Percentiles rank a stretch among this genome's conserved stretches.
Evolutionary conservation across 805 yeast species (phyloP).

Genomic region (Saccharomyces jurei): DNA sequence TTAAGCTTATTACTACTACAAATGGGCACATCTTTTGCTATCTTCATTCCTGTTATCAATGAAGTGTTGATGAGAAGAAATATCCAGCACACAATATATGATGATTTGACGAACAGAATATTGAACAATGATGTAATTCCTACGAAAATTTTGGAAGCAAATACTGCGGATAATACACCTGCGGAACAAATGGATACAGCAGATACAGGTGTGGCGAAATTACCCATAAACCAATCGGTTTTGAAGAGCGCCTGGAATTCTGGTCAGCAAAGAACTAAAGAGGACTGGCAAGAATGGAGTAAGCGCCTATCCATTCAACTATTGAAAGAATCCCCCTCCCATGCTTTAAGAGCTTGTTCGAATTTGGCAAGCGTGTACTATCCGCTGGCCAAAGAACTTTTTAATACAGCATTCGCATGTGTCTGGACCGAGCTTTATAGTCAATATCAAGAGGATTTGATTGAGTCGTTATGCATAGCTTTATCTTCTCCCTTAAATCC

Average conservation of each 20-base stretch:
- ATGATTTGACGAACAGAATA: conserved; percentile 65
- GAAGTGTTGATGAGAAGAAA: conserved; percentile 50
- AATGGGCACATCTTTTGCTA: conserved; percentile 70
- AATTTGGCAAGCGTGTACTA: conserved; percentile 75
- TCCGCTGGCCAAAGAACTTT: conserved; percentile 79
- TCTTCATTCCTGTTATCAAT: conserved; percentile 73
- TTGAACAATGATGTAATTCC: conserved; percentile 79
- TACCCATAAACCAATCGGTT: conserved; percentile 56
- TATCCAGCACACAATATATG: conserved; percentile 61
- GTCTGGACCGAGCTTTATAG: conserved; percentile 89
- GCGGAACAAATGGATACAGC: conserved; percentile 35
- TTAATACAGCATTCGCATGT: conserved; percentile 86
- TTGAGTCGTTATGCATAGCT: conserved; percentile 76
- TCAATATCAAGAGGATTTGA: conserved; percentile 82
- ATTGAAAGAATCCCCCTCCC: conserved; percentile 85
- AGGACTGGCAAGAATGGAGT: conserved; percentile 97
- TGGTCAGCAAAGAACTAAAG: conserved; percentile 76
- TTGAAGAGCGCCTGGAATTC: conserved; percentile 86
- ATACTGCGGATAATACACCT: conserved; percentile 20
- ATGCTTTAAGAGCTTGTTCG: conserved; percentile 85
- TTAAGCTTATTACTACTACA: conserved; percentile 63
- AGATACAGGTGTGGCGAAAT: conserved; percentile 60
- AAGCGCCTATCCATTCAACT: conserved; percentile 73
- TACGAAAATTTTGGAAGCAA: conserved; percentile 44
- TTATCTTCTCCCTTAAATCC: conserved; percentile 83